Base-by-base conservation (phyloP, 139 green algal genomes). In the Desmodesmus armatus region DNA sequence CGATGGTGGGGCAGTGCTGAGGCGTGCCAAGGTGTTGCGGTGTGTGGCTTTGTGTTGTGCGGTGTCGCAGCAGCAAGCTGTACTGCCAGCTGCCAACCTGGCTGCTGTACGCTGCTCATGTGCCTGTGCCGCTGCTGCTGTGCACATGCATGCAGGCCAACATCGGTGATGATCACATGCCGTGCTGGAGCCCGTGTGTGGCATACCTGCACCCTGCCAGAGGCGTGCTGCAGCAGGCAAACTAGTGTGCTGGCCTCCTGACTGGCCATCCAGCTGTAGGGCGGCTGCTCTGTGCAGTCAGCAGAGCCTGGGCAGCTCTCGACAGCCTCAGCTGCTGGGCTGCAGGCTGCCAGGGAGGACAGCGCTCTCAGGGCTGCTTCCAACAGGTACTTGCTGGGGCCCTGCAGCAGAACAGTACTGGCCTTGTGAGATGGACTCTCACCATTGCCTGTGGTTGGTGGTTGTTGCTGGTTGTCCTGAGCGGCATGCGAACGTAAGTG, bases 381-480 rank as follows among this genome's bases (percentile, higher is more conserved):
- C 15, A 85, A 67, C 51, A 89, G 51, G 73, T 75, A 62, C n/a
- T 78, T 85, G 49, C 72, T 82, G 39, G 85, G 85, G 3, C 49
- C 73, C 67, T 88, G 77, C 51, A 85, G 25, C 67, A 55, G 9
- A 7, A 55, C 13, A n/a, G n/a, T n/a, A n/a, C n/a, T n/a, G n/a
- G n/a, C n/a, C n/a, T n/a, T n/a, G n/a, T n/a, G n/a, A n/a, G n/a
- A n/a, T n/a, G n/a, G n/a, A n/a, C n/a, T n/a, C n/a, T n/a, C n/a
- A n/a, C n/a, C n/a, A n/a, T n/a, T n/a, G n/a, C n/a, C n/a, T n/a
- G n/a, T n/a, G n/a, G n/a, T n/a, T n/a, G n/a, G n/a, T n/a, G n/a
- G n/a, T n/a, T n/a, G n/a, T n/a, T n/a, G n/a, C n/a, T n/a, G n/a
- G n/a, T n/a, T n/a, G n/a, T n/a, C n/a, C n/a, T n/a, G n/a, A n/a